Evolutionary conservation across 306 rosid species (phyloP).

Genomic region (Gastrolobium villosum): DNA sequence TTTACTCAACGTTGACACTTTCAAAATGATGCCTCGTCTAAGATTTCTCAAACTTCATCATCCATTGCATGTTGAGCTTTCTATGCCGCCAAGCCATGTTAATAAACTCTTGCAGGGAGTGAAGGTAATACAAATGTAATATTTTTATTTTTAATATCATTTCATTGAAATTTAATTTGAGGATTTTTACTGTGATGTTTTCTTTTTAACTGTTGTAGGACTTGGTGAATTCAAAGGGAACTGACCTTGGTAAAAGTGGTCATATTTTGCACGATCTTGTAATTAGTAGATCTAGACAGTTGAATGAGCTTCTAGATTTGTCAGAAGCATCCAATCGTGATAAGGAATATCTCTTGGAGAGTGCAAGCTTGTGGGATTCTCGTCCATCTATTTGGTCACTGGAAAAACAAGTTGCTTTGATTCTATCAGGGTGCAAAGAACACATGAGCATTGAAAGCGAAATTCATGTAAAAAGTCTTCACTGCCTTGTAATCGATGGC

Average conservation of each 20-base stretch:
- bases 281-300: not conserved
- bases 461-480: not conserved
- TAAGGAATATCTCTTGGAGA: too few species aligned
- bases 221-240: not conserved
- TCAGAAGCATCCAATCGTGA: too few species aligned
- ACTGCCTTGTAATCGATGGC: accelerated
- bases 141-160: not conserved
- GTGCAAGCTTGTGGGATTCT: not conserved
- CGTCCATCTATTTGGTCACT: not conserved
- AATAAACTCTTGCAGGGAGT: not conserved
- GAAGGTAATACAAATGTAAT: not conserved
- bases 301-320: too few species aligned
- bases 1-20: not conserved
- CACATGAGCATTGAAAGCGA: not conserved
- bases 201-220: not conserved
- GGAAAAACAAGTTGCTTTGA: not conserved
- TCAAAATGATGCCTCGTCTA: not conserved
- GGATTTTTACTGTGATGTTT: not conserved
- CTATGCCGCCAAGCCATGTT: not conserved
- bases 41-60: not conserved
- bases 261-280: not conserved
- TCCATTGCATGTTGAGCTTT: not conserved
- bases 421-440: not conserved
- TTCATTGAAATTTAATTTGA: not conserved
- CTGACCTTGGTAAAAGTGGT: not conserved